A percentile compares a stretch with the other conserved stretches of the same genome.
Conservation (phyloP, 306 rosid genomes). For the Fragaria vesca region DNA sequence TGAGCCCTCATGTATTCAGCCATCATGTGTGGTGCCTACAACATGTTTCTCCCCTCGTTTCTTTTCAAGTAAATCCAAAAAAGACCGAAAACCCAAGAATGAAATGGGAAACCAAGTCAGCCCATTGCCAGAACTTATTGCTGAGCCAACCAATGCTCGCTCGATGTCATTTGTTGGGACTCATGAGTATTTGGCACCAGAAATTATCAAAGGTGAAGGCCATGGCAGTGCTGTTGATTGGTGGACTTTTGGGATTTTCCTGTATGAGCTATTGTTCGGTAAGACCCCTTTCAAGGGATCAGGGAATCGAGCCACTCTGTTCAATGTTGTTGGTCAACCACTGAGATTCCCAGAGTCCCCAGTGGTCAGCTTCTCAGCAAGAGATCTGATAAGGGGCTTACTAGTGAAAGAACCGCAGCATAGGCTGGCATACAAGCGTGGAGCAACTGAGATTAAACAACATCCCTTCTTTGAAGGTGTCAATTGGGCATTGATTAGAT, state of each 20-base stretch:
- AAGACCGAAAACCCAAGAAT: conserved; percentile 47
- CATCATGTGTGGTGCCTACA: conserved; percentile 49
- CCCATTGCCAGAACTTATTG: conserved; percentile 53
- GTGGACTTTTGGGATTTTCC: conserved; percentile 63
- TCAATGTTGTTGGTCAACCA: conserved; percentile 57
- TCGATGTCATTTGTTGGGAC: conserved; percentile 63
- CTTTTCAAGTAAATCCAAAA: conserved; percentile 47
- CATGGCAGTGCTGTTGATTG: conserved; percentile 63
- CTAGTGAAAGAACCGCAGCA: conserved; percentile 55
- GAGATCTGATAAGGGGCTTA: conserved; percentile 48
- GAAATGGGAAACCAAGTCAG: conserved; percentile 54
- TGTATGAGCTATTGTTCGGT: conserved; percentile 55
- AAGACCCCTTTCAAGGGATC: conserved; percentile 63
- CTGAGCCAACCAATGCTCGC: conserved; percentile 62
- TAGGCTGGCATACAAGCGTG: conserved; percentile 50
- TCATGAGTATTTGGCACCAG: conserved; percentile 59
- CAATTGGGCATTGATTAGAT: conserved; percentile 54
- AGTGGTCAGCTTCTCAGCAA: conserved; percentile 43
- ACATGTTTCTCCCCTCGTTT: conserved; percentile 56
- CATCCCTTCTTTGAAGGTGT: conserved; percentile 56
- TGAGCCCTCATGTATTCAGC: conserved; percentile 53
- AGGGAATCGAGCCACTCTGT: conserved; percentile 50
- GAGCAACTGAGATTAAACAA: conserved; percentile 55
- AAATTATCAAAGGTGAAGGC: conserved; percentile 58
- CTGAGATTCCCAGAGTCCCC: conserved; percentile 47